These are phyloP conservation scores for Nepenthes alata DNA, from an alignment of 179 eudicot genomes.

Conservation along the genomic window DNA sequence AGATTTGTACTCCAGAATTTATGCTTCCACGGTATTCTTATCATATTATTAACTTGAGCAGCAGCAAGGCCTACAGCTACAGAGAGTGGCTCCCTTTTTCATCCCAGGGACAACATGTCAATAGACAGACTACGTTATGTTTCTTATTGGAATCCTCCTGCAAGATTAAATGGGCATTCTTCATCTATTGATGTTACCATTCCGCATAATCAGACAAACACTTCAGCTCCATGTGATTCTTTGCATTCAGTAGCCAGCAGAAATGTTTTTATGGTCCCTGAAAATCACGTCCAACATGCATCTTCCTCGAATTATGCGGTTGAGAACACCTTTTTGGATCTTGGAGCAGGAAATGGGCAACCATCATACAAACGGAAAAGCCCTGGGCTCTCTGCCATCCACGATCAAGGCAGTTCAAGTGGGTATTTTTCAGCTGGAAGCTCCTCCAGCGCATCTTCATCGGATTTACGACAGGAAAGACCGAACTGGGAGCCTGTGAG, in stretches of 20 bases:
- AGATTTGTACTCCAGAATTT: no score
- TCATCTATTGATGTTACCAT: constrained; percentile 35
- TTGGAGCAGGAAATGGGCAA: constrained; percentile 32
- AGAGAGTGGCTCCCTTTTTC: constrained; percentile 40
- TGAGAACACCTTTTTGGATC: constrained; percentile 45
- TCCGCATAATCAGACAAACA: constrained; percentile 43
- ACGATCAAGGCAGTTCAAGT: constrained; percentile 50
- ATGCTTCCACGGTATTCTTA: no score
- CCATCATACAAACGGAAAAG: constrained; percentile 66
- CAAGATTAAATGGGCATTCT: constrained; percentile 38
- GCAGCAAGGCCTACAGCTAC: constrained; percentile 44
- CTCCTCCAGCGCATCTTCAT: constrained; percentile 42
- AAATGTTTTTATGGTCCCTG: constrained; percentile 31
- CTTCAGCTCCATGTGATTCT: constrained; percentile 40
- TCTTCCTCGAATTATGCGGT: constrained; percentile 52
- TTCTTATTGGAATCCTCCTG: constrained; percentile 47
- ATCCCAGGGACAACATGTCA: constrained; percentile 43
- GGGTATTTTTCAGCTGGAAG: constrained; percentile 45
- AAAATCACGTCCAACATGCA: constrained; percentile 46
- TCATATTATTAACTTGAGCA: no score
- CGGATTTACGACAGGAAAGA: constrained; percentile 50
- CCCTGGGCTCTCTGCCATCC: constrained; percentile 43
- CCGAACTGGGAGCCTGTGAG: constrained; percentile 38
- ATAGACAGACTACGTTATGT: constrained; percentile 36
- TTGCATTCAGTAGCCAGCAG: constrained; percentile 37